Conservation (phyloP, 202 grass and related monocot species). For the Setaria italica region DNA sequence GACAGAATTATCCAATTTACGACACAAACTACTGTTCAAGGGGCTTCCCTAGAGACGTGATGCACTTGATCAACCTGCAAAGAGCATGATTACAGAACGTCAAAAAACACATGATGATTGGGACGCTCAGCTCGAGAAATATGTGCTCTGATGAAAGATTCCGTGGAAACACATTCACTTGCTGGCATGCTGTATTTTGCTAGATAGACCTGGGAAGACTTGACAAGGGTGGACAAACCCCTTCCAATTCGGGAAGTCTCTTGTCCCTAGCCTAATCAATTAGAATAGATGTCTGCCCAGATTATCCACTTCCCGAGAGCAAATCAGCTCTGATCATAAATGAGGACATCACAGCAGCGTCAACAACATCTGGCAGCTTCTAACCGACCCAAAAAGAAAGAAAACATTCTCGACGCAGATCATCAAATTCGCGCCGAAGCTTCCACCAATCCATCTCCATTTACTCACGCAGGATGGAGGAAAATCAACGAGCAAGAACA, state of each 20-base stretch:
- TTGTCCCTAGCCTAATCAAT: neutral
- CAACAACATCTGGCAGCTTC: neutral
- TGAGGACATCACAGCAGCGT: neutral
- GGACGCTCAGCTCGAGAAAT: neutral
- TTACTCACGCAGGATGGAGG: neutral
- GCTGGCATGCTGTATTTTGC: neutral
- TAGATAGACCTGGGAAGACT: neutral
- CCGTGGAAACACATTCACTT: slow-evolving; percentile 27
- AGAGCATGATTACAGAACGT: neutral
- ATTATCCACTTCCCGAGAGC: neutral
- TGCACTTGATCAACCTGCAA: slow-evolving; percentile 49
- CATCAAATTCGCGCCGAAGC: slow-evolving; percentile 18
- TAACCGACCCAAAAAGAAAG: neutral
- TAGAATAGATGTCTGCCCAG: neutral
- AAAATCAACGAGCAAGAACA: neutral
- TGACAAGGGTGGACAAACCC: neutral
- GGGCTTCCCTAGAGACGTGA: neutral
- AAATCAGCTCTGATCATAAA: slow-evolving; percentile 18
- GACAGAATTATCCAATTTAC: slow-evolving; percentile 5
- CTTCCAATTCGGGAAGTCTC: neutral
- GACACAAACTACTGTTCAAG: slow-evolving; percentile 27
- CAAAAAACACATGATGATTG: neutral
- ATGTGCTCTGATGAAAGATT: neutral
- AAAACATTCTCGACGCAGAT: slow-evolving; percentile 13
- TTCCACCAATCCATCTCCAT: slow-evolving; percentile 12